These are phyloP conservation scores for Helianthus annuus DNA, from an alignment of 129 eudicot species.

Conservation along the genomic window DNA sequence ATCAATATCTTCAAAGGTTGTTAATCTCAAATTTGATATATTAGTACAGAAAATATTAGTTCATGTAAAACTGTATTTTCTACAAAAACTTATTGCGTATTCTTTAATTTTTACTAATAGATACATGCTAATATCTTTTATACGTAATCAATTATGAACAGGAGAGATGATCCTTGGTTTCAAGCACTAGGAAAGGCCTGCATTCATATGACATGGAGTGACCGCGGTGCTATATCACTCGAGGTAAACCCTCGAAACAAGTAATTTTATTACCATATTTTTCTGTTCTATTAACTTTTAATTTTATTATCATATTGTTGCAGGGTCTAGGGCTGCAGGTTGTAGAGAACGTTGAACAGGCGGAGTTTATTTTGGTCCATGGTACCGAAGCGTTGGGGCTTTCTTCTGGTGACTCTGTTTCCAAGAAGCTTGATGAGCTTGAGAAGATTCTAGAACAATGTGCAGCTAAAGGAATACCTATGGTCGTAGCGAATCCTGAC, in stretches of 20 bases:
- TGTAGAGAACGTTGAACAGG: slow-evolving; percentile 72
- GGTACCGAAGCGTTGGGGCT: slow-evolving; percentile 96
- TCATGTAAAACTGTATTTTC: not conserved
- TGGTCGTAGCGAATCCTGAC: slow-evolving; percentile 99
- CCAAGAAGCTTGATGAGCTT: slow-evolving; percentile 67
- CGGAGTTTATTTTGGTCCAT: slow-evolving; percentile 86
- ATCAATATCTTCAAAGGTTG: slow-evolving; percentile 80
- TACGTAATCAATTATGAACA: slow-evolving; percentile 25
- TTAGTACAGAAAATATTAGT: not conserved
- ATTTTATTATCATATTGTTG: slow-evolving; percentile 1
- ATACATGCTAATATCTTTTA: slow-evolving; percentile 1
- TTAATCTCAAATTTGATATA: not conserved
- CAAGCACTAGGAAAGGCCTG: slow-evolving; percentile 71
- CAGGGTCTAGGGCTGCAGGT: slow-evolving; percentile 88
- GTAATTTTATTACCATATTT: not conserved
- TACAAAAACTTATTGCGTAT: not conserved
- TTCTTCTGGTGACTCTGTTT: slow-evolving; percentile 70
- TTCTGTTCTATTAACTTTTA: not conserved
- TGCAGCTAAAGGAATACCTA: slow-evolving; percentile 71
- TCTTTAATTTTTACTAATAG: not conserved
- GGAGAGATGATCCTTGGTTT: slow-evolving; percentile 96
- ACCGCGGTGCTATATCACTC: slow-evolving; percentile 88
- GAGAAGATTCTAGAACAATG: slow-evolving; percentile 73
- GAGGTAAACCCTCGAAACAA: slow-evolving; percentile 45
- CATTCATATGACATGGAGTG: slow-evolving; percentile 97